Evolutionary conservation across 495 filamentous ascomycete species (phyloP), one percentile per base, ranked within the genome.

Genomic region (Podospora sp.): DNA sequence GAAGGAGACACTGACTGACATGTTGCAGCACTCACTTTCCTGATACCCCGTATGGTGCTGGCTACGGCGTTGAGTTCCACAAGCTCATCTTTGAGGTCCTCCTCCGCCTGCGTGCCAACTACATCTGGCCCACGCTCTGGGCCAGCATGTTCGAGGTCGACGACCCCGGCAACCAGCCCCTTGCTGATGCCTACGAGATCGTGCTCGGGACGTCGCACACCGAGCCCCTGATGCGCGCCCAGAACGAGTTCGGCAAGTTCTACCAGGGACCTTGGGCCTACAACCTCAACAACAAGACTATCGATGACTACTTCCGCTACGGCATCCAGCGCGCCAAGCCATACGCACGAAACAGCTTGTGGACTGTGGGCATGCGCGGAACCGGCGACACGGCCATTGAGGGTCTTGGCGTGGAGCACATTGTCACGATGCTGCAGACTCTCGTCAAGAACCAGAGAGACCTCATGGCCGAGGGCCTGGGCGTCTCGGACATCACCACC

Each of bases 71-170:
- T 21, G 83, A 84, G 16, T 91, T 92, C 73, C 90, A 92, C 76
- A 78, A 80, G 14, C 85, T 83, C 57, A 87, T 93, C 11, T 92
- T 90, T 63, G 90, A 93, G 77, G 80, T 93, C 0, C 80, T 92
- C 2, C 83, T 92, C 26, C 84, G 90, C 4, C 76, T 90, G 11
- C 82, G 85, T 14, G 90, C 90, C 4, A 93, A 92, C 73, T 92
- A 91, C 69, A 74, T 93, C 53, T 93, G 91, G 90, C 90, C 89
- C 0, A 84, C 90, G 0, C 81, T 87, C 73, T 92, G 90, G 90
- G 85, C 81, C 21, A 83, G 83, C 55, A 89, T 90, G 82, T 91
- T 92, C 73, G 82, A 85, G 72, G 82, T 90, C 1, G 90, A 92
- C 70, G 90, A 93, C 71, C 78, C 82, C 1, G 82, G 81, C 9